phyloP scores from a whole-genome alignment of 495 filamentous ascomycete genomes.

The Annulohypoxylon maeteangense region DNA sequence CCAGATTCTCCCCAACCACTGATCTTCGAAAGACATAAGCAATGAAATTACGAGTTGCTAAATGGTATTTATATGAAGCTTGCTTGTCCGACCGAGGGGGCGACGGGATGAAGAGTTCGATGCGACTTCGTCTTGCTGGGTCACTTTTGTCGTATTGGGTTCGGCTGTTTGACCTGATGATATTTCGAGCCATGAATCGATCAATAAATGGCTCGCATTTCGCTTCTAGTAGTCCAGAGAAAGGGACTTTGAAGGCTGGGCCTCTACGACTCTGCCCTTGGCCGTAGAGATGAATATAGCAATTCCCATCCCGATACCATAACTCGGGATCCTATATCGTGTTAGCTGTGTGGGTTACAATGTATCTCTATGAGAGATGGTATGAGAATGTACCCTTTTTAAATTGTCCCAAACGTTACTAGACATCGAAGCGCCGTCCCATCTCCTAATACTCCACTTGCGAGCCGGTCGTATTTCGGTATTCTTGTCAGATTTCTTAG shows the following conservation, averaged over 20 bases:
- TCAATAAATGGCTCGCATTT: slow-evolving; percentile 64
- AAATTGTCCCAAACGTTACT: slow-evolving; percentile 64
- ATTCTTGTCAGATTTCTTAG: slow-evolving; percentile 34
- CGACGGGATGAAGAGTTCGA: slow-evolving; percentile 72
- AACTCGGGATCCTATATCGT: slow-evolving; percentile 66
- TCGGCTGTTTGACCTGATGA: slow-evolving; percentile 9
- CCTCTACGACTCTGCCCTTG: slow-evolving; percentile 68
- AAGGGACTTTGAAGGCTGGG: slow-evolving; percentile 68
- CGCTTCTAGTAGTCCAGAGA: slow-evolving; percentile 59
- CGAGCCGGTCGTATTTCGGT: slow-evolving; percentile 33
- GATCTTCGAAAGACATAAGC: slow-evolving; percentile 70
- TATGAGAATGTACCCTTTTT: slow-evolving; percentile 56
- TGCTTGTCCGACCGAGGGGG: slow-evolving; percentile 60
- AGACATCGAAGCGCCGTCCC: slow-evolving; percentile 65
- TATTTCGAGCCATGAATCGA: slow-evolving; percentile 54
- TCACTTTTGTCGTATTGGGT: slow-evolving; percentile 39
- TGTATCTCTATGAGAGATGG: background rate
- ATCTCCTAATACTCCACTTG: slow-evolving; percentile 56
- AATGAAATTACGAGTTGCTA: slow-evolving; percentile 75
- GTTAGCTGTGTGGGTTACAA: background rate
- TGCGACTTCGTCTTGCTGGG: slow-evolving; percentile 35
- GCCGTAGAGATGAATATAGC: slow-evolving; percentile 69
- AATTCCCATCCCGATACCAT: slow-evolving; percentile 71
- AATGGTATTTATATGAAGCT: slow-evolving; percentile 65
- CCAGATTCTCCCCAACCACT: slow-evolving; percentile 68